A percentile compares a stretch with the other conserved stretches of the same genome.
Evolutionary conservation across 768 basidiomycete genomes (phyloP).

Genomic region (Xerocomellus amylosporus): DNA sequence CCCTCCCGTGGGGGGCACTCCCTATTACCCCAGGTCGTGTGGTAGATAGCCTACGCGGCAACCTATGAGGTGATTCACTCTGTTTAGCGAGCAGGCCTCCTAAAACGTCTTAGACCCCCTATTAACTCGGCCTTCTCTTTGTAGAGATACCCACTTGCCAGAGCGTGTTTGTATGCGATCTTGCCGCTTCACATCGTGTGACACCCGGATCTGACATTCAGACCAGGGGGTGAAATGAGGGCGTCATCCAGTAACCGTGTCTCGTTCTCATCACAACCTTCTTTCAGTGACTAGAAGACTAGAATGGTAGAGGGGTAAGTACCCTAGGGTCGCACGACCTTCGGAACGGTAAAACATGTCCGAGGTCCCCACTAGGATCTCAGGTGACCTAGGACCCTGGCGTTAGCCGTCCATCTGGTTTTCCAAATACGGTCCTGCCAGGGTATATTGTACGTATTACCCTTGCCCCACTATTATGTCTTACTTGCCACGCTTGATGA

Average conservation of each 20-base stretch:
- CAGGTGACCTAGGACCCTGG: conserved; percentile 8
- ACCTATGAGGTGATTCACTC: conserved; percentile 9
- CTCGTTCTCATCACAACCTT: conserved; percentile 5
- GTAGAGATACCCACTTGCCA: conserved; percentile 3
- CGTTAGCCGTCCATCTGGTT: conserved; percentile 2
- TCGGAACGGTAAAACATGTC: neutral
- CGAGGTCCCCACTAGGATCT: conserved; percentile 1
- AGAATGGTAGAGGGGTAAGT: neutral
- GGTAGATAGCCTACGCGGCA: conserved; percentile 11
- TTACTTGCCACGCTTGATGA: conserved; percentile 6
- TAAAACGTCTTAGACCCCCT: conserved; percentile 7
- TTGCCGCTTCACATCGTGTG: conserved; percentile 10
- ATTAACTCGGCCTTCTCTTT: conserved; percentile 7
- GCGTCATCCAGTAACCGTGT: neutral
- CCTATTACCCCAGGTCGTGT: conserved; percentile 33
- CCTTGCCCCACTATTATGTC: conserved; percentile 22
- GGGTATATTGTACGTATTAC: conserved; percentile 25
- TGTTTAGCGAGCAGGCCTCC: conserved; percentile 1
- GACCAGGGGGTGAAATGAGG: conserved; percentile 1
- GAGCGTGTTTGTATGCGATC: neutral
- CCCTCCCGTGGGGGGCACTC: conserved; percentile 20
- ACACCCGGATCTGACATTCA: neutral
- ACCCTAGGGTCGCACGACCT: neutral
- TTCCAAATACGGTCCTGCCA: conserved; percentile 21
- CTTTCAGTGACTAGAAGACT: conserved; percentile 5